Base-by-base conservation (phyloP, 805 yeast species). In the Novakomyces olei region DNA sequence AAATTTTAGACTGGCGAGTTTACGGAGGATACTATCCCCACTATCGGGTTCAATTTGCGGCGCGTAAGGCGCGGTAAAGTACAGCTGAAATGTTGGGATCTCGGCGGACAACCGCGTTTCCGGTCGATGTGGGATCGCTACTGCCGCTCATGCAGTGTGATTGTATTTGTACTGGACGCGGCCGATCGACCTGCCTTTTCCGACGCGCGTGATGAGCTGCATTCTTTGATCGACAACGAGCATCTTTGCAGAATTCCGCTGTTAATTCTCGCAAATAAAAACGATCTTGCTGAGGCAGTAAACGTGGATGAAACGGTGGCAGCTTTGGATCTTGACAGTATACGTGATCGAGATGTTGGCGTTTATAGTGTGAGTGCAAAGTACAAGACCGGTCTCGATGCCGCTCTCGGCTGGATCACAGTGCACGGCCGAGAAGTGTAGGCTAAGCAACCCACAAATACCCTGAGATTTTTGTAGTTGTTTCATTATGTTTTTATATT, bases 101-200 rank as follows among this genome's bases (percentile, higher is more conserved):
- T 52, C 26, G 57, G 57, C 6, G 57, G 57, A 2, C 57, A 52
- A 38, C 55, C 57, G 5, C 40, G 57, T 23, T 52, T 52, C 39
- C 34, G 57, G 31, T 43, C 53, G 19, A 51, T 52, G 57, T 52
- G 57, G 57, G 57, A 53, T 30, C 43, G 57, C 15, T 52, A 52
- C 34, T 52, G 58, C 36, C 42, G 48, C 30, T 56, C 55, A 7
- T 54, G 49, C 32, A 43, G 42, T 32, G 55, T 55, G 9, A 51
- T 52, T 24, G 42, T 51, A 26, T 52, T 52, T 37, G 49, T 52
- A 12, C 49, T 52, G 8, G 57, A 52, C 36, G 37, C 54, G 2
- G 54, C 57, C 8, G 57, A 51, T 37, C 41, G 46, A 6, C 40
- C 49, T 8, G 41, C 45, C 10, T 28, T 51, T 20, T 44, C 39